Base-by-base conservation (phyloP, 2,329 filamentous ascomycete genomes). In the Xylogone sp. region DNA sequence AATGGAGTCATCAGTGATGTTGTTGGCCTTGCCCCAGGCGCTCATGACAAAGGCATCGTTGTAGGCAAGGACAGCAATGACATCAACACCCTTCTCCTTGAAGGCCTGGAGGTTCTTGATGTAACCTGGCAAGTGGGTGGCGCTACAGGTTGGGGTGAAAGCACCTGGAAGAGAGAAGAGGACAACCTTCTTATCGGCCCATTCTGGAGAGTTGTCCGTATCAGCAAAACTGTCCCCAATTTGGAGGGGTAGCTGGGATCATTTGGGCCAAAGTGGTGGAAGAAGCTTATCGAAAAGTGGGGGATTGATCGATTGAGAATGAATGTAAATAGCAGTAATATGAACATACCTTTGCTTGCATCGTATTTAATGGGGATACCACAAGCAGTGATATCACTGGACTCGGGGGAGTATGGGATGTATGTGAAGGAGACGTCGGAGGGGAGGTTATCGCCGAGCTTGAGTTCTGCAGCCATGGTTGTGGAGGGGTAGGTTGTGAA, bases 401-500 rank as follows among this genome's bases (percentile, higher is more conserved):
- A 80, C 63, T 93, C 88, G 52, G 80, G 75, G 13, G 83, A 80
- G 70, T 89, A 90, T 55, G 89, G 86, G 60, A 94, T 82, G 79
- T 92, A 94, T 65, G 83, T 87, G 79, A 97, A 97, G 70, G 78
- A 77, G 56, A 96, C 86, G 62, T 81, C 87, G 62, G 84, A 75
- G 61, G 92, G 92, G 79, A 97, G 93, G 69, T 77, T 76, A 71
- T 96, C 90, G 67, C 92, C 92, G 68, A 81, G 80, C 70, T 92
- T 64, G 51, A 62, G 53, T 46, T 55, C 50, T 56, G 63, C 46
- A 34, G 46, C 29, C 59, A 65, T 61, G 22, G 48, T 60, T 42
- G 20, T 24, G 51, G 48, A 42, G n/a, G 6, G 27, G 8, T 46
- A 42, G n/a, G 34, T 43, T 39, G 6, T 44, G 24, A 31, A 21